Conservation (phyloP, 2,329 filamentous ascomycete species). For the Colletotrichum navitas region DNA sequence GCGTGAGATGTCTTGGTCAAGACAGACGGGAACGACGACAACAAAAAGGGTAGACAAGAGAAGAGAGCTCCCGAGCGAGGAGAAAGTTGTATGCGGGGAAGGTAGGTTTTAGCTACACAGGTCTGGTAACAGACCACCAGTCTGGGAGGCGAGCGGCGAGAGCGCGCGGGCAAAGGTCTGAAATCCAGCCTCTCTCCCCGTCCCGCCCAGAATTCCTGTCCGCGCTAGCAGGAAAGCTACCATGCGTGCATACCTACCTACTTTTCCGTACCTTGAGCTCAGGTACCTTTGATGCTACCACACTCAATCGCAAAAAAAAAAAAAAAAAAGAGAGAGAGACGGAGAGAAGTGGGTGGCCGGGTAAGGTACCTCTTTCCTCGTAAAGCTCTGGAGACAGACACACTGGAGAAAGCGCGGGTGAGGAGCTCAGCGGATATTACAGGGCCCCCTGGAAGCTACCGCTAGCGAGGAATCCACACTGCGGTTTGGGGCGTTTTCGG, state of each 20-base stretch:
- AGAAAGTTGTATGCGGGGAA: constrained; percentile 40
- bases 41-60: constrained; percentile 18
- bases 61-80: constrained; percentile 16
- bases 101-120: constrained; percentile 40
- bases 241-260: neutral
- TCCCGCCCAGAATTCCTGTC: constrained; percentile 31
- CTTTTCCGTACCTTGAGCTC: neutral
- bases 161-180: constrained; percentile 30
- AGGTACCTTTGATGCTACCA: neutral
- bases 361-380: constrained; percentile 4
- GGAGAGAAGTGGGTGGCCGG: neutral
- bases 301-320: neutral
- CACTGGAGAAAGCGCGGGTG: constrained; percentile 24
- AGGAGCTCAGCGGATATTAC: constrained; percentile 34
- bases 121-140: neutral
- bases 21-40: constrained; percentile 24
- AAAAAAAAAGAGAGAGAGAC: no score
- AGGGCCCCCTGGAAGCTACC: constrained; percentile 34
- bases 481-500: constrained; percentile 22
- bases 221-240: constrained; percentile 22
- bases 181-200: constrained; percentile 22
- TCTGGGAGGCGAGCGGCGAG: constrained; percentile 20
- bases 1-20: constrained; percentile 24
- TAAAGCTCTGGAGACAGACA: constrained; percentile 14
- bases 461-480: constrained; percentile 34